Evolutionary conservation across 1,284 basidiomycete genomes (phyloP).

Genomic region (Apiotrichum siamense): DNA sequence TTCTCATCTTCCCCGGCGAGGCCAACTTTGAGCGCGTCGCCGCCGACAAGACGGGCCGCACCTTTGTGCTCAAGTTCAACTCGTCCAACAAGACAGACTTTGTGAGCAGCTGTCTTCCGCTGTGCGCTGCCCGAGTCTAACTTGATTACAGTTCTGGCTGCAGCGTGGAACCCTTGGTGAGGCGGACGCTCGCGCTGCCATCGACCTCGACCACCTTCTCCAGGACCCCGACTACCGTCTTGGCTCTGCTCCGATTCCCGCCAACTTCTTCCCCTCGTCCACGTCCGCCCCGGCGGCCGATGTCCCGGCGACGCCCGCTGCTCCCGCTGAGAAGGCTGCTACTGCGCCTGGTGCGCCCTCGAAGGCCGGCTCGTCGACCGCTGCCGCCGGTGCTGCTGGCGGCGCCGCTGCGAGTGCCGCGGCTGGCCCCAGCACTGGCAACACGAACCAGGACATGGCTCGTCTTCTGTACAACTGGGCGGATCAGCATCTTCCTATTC

Average conservation of each 20-base stretch:
- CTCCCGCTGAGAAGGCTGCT: slow-evolving; percentile 5
- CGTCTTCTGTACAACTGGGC: slow-evolving; percentile 37
- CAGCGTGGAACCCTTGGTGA: slow-evolving; percentile 29
- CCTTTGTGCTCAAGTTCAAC: slow-evolving; percentile 44
- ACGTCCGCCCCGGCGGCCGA: slow-evolving; percentile 9
- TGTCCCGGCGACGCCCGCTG: slow-evolving; percentile 25
- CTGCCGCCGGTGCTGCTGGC: slow-evolving; percentile 21
- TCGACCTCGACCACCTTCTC: slow-evolving; percentile 40
- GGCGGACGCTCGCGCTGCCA: slow-evolving; percentile 29
- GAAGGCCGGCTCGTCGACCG: slow-evolving; percentile 25
- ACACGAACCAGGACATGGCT: slow-evolving; percentile 30
- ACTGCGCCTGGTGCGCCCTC: slow-evolving; percentile 13
- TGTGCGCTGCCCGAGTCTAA: too few species aligned
- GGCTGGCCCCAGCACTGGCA: slow-evolving; percentile 1
- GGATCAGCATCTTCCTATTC: slow-evolving; percentile 19
- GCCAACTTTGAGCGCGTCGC: slow-evolving; percentile 38
- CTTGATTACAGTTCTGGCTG: slow-evolving; percentile 43
- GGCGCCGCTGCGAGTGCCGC: slow-evolving; percentile 3
- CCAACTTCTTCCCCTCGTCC: slow-evolving; percentile 18
- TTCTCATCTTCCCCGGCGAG: slow-evolving; percentile 48
- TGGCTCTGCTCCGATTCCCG: slow-evolving; percentile 18
- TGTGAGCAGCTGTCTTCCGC: slow-evolving; percentile 22
- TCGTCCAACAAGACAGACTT: slow-evolving; percentile 44
- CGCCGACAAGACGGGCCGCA: slow-evolving; percentile 29
- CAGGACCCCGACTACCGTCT: slow-evolving; percentile 35